Conservation (phyloP, 2,329 filamentous ascomycete genomes). For the Ceratocystis albifundus region DNA sequence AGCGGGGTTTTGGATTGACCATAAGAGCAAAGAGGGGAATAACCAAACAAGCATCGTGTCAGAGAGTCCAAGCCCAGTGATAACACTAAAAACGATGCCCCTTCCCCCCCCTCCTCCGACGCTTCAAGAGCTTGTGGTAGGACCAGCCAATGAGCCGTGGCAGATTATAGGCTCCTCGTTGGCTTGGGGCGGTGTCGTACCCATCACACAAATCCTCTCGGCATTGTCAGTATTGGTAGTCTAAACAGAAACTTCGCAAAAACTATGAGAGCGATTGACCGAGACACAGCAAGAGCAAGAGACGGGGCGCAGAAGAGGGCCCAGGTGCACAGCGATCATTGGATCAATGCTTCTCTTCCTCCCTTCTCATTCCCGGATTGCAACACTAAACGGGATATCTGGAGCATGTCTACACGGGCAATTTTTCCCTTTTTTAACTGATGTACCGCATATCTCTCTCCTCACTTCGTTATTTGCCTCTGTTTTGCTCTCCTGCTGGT, state of each 20-base stretch:
- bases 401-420: background rate
- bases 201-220: background rate
- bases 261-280: no score
- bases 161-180: background rate
- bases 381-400: background rate
- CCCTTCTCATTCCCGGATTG: background rate
- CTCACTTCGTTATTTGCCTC: background rate
- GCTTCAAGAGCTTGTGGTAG: background rate
- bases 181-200: background rate
- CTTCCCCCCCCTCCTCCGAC: background rate
- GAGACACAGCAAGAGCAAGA: background rate
- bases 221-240: background rate
- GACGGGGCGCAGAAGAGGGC: conserved; percentile 7
- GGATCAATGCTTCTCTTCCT: conserved; percentile 1
- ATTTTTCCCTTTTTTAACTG: background rate
- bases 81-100: background rate
- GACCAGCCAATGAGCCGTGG: background rate
- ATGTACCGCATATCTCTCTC: background rate
- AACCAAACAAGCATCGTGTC: background rate
- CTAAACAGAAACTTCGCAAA: no score
- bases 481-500: conserved; percentile 3
- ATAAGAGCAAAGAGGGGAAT: background rate
- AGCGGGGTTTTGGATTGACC: no score
- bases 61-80: background rate
- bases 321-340: conserved; percentile 9